These are phyloP conservation scores for Sporothrix humicola DNA, from an alignment of 2,329 filamentous ascomycete species.

Conservation along the genomic window DNA sequence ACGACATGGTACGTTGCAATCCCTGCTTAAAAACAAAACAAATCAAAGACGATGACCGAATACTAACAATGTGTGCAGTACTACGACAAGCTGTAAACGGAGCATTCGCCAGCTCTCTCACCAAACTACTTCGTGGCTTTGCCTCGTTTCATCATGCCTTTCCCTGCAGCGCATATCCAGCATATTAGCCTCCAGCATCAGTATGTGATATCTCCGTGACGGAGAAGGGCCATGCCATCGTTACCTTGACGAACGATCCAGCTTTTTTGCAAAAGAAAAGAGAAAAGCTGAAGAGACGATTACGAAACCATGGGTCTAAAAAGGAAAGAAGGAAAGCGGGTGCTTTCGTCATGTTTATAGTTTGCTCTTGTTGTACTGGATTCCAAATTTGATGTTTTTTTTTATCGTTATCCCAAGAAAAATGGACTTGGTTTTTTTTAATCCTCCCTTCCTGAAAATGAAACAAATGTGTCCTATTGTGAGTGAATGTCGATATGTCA, in stretches of 20 bases:
- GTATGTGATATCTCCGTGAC: neutral
- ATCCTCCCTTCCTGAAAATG: neutral
- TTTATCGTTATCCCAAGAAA: conserved; percentile 28
- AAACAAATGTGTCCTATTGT: neutral
- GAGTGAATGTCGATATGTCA: neutral
- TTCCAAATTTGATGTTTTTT: conserved; percentile 29
- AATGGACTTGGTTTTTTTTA: conserved; percentile 14
- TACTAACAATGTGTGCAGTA: conserved; percentile 61
- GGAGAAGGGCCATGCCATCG: conserved; percentile 8
- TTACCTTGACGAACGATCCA: neutral
- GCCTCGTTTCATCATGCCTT: conserved; percentile 26
- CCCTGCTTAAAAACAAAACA: neutral
- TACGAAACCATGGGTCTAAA: conserved; percentile 18
- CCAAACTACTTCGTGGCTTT: conserved; percentile 33
- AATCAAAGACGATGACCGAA: neutral
- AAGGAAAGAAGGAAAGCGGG: conserved; percentile 34
- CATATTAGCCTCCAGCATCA: neutral
- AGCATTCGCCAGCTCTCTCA: conserved; percentile 41
- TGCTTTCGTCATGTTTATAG: conserved; percentile 36
- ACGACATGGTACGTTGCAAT: conserved; percentile 82
- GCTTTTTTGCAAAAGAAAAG: neutral
- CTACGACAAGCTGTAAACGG: conserved; percentile 96
- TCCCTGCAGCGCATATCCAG: conserved; percentile 6
- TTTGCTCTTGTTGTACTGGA: conserved; percentile 34
- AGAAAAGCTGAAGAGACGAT: conserved; percentile 3